phyloP scores from a whole-genome alignment of 176 grass and related monocot genomes.

The Oryza longistaminata region DNA sequence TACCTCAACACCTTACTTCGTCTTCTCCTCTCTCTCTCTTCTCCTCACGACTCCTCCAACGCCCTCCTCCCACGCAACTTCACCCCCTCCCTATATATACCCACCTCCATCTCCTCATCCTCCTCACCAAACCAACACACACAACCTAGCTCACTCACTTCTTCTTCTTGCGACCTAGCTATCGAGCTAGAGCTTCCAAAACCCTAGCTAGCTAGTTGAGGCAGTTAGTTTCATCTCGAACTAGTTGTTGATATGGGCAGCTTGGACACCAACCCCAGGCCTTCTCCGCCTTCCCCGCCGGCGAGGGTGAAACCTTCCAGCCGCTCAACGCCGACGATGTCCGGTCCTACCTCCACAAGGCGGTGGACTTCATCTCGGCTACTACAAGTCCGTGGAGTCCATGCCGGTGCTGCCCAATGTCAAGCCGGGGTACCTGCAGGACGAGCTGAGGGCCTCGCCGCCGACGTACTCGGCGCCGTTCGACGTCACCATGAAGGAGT shows the following conservation, averaged over 20 bases:
- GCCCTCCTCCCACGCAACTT: not conserved
- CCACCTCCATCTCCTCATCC: not conserved
- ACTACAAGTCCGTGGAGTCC: slow-evolving; percentile 52
- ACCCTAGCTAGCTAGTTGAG: not conserved
- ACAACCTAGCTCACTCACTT: not conserved
- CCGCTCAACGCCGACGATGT: slow-evolving; percentile 44
- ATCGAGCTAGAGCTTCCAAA: too few relatives aligned
- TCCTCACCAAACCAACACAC: not conserved
- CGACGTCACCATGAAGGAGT: slow-evolving; percentile 40
- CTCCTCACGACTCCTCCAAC: not conserved
- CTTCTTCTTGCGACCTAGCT: not conserved
- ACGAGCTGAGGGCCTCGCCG: not conserved
- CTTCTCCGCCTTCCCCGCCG: slow-evolving; percentile 12
- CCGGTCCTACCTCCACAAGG: slow-evolving; percentile 30
- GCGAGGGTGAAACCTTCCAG: not conserved
- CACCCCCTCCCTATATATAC: not conserved
- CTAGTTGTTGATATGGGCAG: slow-evolving; percentile 28
- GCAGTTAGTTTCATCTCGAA: too few relatives aligned
- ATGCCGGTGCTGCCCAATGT: slow-evolving; percentile 25
- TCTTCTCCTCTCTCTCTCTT: not conserved
- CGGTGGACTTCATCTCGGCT: slow-evolving; percentile 54
- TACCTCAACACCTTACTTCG: too few relatives aligned
- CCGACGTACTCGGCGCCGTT: slow-evolving; percentile 21
- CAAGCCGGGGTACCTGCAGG: slow-evolving; percentile 24
- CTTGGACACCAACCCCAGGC: slow-evolving; percentile 12